phyloP scores from a whole-genome alignment of 495 filamentous ascomycete genomes.

The Penicillium pancosmium region DNA sequence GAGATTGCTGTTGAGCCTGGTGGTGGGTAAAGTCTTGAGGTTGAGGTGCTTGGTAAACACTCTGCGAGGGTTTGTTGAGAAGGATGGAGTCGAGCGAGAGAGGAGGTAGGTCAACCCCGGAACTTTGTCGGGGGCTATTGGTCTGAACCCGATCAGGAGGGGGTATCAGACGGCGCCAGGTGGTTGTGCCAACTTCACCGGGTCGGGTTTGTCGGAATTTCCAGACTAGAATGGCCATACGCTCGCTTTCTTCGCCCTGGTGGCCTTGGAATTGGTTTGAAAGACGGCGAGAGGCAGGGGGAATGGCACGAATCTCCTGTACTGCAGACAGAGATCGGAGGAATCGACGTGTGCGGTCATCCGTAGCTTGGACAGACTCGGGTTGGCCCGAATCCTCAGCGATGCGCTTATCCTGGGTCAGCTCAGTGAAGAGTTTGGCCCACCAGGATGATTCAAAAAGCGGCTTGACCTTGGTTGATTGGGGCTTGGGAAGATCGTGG shows the following conservation, averaged over 20 bases:
- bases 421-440: slow-evolving; percentile 46
- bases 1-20: slow-evolving; percentile 31
- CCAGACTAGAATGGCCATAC: slow-evolving; percentile 56
- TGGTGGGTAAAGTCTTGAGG: slow-evolving; percentile 40
- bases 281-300: slow-evolving; percentile 34
- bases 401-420: slow-evolving; percentile 44
- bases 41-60: slow-evolving; percentile 39
- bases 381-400: slow-evolving; percentile 40
- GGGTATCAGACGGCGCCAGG: slow-evolving; percentile 54
- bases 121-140: slow-evolving; percentile 39
- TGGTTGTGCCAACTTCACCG: slow-evolving; percentile 51
- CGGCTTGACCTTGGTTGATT: slow-evolving; percentile 47
- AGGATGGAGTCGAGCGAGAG: slow-evolving; percentile 44
- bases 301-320: slow-evolving; percentile 50
- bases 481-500: slow-evolving; percentile 39
- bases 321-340: slow-evolving; percentile 51
- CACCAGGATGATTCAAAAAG: slow-evolving; percentile 55
- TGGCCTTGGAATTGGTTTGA: slow-evolving; percentile 35
- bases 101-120: slow-evolving; percentile 45
- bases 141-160: slow-evolving; percentile 42
- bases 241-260: slow-evolving; percentile 38
- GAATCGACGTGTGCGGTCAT: slow-evolving; percentile 41
- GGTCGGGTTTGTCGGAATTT: slow-evolving; percentile 52
- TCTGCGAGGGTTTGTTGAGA: slow-evolving; percentile 37
- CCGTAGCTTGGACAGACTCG: slow-evolving; percentile 36